Percentiles rank a stretch among this genome's conserved stretches.
Conservation (phyloP, 768 basidiomycete species). For the Lactarius hengduanensis region DNA sequence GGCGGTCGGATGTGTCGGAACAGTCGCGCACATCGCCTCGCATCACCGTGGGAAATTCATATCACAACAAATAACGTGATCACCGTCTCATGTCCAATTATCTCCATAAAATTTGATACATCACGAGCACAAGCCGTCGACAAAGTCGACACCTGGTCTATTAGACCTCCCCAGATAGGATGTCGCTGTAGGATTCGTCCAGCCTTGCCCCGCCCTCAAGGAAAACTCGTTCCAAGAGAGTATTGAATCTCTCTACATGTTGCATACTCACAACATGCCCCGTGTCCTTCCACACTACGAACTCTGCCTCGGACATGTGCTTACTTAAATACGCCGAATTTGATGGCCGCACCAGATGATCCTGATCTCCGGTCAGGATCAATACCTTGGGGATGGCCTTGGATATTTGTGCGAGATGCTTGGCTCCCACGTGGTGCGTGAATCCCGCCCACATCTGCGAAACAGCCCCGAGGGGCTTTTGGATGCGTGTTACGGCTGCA, state of each 20-base stretch:
- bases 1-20: conserved; percentile 18
- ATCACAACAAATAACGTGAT: conserved; percentile 4
- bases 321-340: conserved; percentile 54
- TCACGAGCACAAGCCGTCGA: too few species aligned
- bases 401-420: conserved; percentile 39
- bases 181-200: not conserved
- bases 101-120: too few species aligned
- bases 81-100: not conserved
- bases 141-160: too few species aligned
- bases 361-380: conserved; percentile 67
- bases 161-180: too few species aligned
- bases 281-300: conserved; percentile 54
- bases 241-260: conserved; percentile 48
- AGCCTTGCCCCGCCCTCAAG: conserved; percentile 33
- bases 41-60: conserved; percentile 26
- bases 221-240: conserved; percentile 54
- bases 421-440: conserved; percentile 54
- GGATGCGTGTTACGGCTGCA: conserved; percentile 53
- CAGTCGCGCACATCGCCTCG: conserved; percentile 5
- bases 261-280: conserved; percentile 66
- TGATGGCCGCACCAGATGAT: conserved; percentile 51
- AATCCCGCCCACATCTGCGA: conserved; percentile 72
- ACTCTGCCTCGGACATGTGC: conserved; percentile 56
- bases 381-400: conserved; percentile 60
- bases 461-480: conserved; percentile 57